phyloP scores from a whole-genome alignment of 1,139 yeast genomes.

The Wickerhamomyces sp. region DNA sequence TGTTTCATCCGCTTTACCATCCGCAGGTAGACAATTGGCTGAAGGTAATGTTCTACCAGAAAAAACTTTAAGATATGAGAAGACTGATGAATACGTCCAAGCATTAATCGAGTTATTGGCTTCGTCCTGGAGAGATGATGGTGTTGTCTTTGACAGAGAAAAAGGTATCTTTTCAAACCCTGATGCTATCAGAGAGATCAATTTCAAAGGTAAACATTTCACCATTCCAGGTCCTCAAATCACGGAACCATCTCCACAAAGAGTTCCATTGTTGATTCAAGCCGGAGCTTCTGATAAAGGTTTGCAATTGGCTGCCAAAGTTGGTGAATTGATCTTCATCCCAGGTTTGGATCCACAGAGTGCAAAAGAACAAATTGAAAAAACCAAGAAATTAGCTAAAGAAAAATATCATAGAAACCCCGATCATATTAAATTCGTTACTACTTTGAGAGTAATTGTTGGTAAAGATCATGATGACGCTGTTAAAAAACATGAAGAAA shows the following conservation, averaged over 20 bases:
- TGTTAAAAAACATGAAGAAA: conserved; percentile 27
- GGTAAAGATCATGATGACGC: conserved; percentile 35
- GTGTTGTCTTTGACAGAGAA: conserved; percentile 31
- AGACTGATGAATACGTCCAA: conserved; percentile 38
- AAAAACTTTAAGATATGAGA: conserved; percentile 36
- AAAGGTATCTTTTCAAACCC: conserved; percentile 36
- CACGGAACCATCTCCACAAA: conserved; percentile 39
- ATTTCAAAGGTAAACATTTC: conserved; percentile 35
- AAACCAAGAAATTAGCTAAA: conserved; percentile 28
- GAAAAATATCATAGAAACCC: conserved; percentile 32
- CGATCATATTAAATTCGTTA: conserved; percentile 31
- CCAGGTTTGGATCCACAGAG: conserved; percentile 29
- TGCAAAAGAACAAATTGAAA: conserved; percentile 28
- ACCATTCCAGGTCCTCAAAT: conserved; percentile 42
- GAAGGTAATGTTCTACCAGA: conserved; percentile 32
- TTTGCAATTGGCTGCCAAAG: conserved; percentile 38
- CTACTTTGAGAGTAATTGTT: conserved; percentile 28
- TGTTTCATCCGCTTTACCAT: conserved; percentile 36
- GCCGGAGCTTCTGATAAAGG: conserved; percentile 47
- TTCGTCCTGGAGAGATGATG: conserved; percentile 44
- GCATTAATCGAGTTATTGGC: conserved; percentile 36
- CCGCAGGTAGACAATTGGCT: conserved; percentile 35
- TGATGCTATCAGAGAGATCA: conserved; percentile 35
- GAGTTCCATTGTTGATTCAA: conserved; percentile 41
- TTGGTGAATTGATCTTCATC: conserved; percentile 40